Conservation (phyloP, 768 basidiomycete genomes). For the Lactarius psammicola region DNA sequence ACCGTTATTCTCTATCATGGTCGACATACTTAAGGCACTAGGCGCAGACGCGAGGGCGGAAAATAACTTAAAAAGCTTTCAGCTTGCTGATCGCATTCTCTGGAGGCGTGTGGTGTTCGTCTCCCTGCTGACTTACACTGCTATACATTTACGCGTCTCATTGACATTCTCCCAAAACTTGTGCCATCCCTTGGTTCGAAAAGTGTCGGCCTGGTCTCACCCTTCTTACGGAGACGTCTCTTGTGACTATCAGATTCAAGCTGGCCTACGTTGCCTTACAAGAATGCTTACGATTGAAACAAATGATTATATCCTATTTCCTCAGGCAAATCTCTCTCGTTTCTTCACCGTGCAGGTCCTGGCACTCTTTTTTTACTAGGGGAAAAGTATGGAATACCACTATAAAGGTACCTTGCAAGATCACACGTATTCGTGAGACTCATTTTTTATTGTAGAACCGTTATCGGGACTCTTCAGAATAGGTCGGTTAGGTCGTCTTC, state of each 20-base stretch:
- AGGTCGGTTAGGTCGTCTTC: slow-evolving; percentile 40
- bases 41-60: slow-evolving; percentile 58
- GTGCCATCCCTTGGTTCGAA: slow-evolving; percentile 76
- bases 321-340: slow-evolving; percentile 49
- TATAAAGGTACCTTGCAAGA: slow-evolving; percentile 44
- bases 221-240: slow-evolving; percentile 52
- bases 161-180: slow-evolving; percentile 45
- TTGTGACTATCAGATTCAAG: slow-evolving; percentile 64
- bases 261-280: slow-evolving; percentile 61
- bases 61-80: slow-evolving; percentile 72
- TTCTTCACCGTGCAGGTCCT: neutral
- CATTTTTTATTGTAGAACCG: slow-evolving; percentile 46
- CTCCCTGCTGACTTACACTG: neutral
- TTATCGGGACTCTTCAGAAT: slow-evolving; percentile 69
- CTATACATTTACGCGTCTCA: neutral
- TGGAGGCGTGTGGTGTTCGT: slow-evolving; percentile 71
- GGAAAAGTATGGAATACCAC: slow-evolving; percentile 75
- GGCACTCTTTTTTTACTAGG: slow-evolving; percentile 39
- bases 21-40: slow-evolving; percentile 69
- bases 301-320: slow-evolving; percentile 74
- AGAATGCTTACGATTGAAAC: slow-evolving; percentile 66
- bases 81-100: slow-evolving; percentile 77
- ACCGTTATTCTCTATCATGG: slow-evolving; percentile 69
- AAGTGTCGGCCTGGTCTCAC: slow-evolving; percentile 63
- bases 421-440: slow-evolving; percentile 4